Base-by-base conservation (phyloP, 2,329 filamentous ascomycete species). In the Ilyonectria robusta region DNA sequence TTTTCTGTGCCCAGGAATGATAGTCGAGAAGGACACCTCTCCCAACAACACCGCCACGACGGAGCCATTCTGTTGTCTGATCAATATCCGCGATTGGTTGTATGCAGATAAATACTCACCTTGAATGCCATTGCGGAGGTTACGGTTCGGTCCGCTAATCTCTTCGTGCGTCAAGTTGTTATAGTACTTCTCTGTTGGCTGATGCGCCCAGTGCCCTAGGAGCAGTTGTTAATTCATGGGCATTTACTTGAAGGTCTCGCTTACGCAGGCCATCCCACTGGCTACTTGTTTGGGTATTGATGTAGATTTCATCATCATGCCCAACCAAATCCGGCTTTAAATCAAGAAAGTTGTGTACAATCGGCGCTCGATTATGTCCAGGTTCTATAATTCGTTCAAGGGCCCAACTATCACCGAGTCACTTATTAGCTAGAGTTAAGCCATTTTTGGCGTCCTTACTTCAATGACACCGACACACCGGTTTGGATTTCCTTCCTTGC, bases 251-350 rank as follows among this genome's bases (percentile, higher is more conserved):
- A 4, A 3, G 35, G 44, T 35, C 19, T 33, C 1, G 8, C 44
- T 87, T 64, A 17, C 72, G 63, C 0, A 87, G 78, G 55, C 84
- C 84, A 70, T 90, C 88, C 88, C 87, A 90, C 75, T 90, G 88
- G 26, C 82, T 86, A 60, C 83, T 84, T 37, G 78, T 78, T 70
- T 90, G 87, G 0, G 87, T 89, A 75, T 89, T 89, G 78, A 90
- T 84, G 3, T 80, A 77, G 7, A 89, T 71, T 68, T 87, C 83
- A 59, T 88, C 85, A 33, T 88, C 85, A 76, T 82, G 84, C 11
- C 79, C 79, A 35, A 68, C 37, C 7, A 78, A 19, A 35, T 56
- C 40, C 6, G 59, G 59, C 40, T 55, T 62, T 13, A 62, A 29
- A 37, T 62, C 59, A 1, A 60, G 35, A 23, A 60, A 60, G 7